Evolutionary conservation across 306 rosid species (phyloP).

Genomic region (Vicia sativa): DNA sequence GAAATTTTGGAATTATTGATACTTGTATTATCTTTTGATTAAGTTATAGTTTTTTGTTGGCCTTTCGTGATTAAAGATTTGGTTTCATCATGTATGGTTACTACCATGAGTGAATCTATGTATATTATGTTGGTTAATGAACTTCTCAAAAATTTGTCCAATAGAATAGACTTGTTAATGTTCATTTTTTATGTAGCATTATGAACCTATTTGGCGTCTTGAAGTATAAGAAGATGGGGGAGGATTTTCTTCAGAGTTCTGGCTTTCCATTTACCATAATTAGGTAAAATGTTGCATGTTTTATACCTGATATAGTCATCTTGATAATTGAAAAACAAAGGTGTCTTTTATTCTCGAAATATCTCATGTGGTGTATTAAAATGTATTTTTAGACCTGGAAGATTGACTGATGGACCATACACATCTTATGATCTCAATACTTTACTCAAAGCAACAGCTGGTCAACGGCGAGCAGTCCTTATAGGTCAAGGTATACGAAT

Average conservation of each 20-base stretch:
- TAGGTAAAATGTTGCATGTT: slow-evolving; percentile 54
- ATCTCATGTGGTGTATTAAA: slow-evolving; percentile 29
- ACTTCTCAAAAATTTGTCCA: slow-evolving; percentile 5
- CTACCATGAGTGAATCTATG: background rate
- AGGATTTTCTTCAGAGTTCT: slow-evolving; percentile 77
- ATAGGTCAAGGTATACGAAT: slow-evolving; percentile 76
- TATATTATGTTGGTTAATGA: background rate
- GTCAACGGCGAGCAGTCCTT: slow-evolving; percentile 82
- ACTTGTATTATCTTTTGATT: background rate
- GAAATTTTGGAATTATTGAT: background rate
- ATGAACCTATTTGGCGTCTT: slow-evolving; percentile 97
- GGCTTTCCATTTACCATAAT: slow-evolving; percentile 92
- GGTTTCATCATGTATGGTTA: background rate
- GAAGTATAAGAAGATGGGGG: slow-evolving; percentile 92
- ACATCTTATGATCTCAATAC: slow-evolving; percentile 96
- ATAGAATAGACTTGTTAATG: slow-evolving; percentile 3
- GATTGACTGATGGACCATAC: slow-evolving; percentile 98
- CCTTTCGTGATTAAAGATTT: background rate
- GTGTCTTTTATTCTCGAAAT: background rate
- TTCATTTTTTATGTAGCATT: slow-evolving; percentile 48
- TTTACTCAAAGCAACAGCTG: slow-evolving; percentile 91
- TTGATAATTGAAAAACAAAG: slow-evolving; percentile 22
- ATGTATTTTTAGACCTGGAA: slow-evolving; percentile 70
- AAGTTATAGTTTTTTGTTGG: background rate
- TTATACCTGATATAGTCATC: background rate